These are phyloP conservation scores for Claviceps spartinae DNA, from an alignment of 2,329 filamentous ascomycete genomes.

Conservation along the genomic window DNA sequence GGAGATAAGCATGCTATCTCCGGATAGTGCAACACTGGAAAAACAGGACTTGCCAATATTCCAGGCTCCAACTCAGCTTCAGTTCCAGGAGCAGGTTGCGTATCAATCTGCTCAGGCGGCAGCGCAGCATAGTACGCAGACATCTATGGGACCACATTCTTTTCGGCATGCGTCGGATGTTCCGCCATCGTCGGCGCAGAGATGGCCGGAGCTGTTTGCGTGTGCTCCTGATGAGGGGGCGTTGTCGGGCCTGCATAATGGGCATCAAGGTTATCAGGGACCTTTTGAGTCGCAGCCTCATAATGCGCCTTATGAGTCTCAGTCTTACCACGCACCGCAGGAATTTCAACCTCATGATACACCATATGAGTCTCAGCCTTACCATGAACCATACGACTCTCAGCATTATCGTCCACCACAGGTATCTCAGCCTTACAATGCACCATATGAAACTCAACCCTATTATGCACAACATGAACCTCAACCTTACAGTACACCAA, in stretches of 20 bases:
- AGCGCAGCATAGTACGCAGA: neutral
- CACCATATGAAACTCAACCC: too few species aligned
- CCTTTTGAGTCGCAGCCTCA: too few species aligned
- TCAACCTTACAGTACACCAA: too few species aligned
- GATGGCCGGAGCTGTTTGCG: conserved; percentile 35
- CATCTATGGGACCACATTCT: neutral
- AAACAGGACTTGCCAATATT: conserved; percentile 7
- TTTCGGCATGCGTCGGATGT: conserved; percentile 18
- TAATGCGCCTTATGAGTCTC: too few species aligned
- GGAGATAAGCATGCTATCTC: conserved; percentile 28
- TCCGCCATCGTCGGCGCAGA: conserved; percentile 37
- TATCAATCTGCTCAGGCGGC: neutral
- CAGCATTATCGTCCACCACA: too few species aligned
- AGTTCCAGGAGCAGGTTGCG: neutral
- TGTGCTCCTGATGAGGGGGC: conserved; percentile 6
- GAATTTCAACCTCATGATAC: too few species aligned
- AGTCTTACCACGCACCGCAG: too few species aligned
- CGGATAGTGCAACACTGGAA: conserved; percentile 8
- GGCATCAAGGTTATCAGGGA: too few species aligned
- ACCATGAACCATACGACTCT: too few species aligned
- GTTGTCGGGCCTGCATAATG: conserved; percentile 1
- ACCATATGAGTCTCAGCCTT: too few species aligned
- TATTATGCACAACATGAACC: too few species aligned
- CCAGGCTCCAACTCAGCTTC: neutral
- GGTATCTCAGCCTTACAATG: too few species aligned